phyloP scores from a whole-genome alignment of 345 rosid genomes.

The Eucalyptus grandis region DNA sequence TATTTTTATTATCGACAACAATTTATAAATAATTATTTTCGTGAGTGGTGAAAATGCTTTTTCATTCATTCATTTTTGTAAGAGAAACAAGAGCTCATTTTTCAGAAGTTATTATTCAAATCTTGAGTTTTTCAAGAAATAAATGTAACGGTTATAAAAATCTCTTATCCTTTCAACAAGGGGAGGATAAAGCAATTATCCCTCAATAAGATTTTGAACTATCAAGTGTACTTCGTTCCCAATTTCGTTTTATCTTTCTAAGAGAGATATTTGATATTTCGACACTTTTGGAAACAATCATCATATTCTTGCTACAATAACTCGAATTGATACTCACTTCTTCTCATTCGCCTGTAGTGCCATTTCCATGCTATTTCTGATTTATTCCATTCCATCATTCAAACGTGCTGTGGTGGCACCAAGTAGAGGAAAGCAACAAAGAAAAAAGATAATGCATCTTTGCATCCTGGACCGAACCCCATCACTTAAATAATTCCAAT shows the following conservation, averaged over 20 bases:
- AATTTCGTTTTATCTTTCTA: too few species aligned
- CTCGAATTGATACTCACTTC: background rate
- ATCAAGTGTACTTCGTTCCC: background rate
- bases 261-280: background rate
- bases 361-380: background rate
- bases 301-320: background rate
- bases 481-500: background rate
- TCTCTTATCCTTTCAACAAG: background rate
- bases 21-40: too few species aligned
- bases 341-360: background rate
- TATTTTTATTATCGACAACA: too few species aligned
- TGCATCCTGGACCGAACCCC: background rate
- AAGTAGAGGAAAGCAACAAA: background rate
- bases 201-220: background rate
- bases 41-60: background rate
- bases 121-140: background rate
- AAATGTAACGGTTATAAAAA: background rate
- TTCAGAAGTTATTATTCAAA: too few species aligned
- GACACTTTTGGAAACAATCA: background rate
- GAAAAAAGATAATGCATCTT: background rate
- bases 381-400: background rate
- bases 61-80: background rate
- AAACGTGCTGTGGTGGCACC: background rate
- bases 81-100: background rate
- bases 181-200: background rate